phyloP scores from a whole-genome alignment of 1,284 basidiomycete species.

The Ustilago loliicola region DNA sequence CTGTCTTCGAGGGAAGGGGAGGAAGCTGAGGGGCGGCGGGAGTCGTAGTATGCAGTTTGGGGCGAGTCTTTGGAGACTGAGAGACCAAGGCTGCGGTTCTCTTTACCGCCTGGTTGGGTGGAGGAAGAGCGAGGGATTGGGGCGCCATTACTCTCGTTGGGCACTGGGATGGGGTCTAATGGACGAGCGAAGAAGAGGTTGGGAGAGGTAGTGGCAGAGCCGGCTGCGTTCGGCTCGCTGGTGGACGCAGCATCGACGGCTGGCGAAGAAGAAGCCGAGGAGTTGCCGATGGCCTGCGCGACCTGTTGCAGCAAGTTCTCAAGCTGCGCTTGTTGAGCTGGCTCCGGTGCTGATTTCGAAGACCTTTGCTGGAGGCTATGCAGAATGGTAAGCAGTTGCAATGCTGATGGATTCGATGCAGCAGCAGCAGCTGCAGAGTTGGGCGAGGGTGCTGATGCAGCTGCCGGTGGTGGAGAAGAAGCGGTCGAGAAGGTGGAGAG shows the following conservation, averaged over 20 bases:
- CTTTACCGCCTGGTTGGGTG: constrained; percentile 24
- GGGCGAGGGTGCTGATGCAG: constrained; percentile 17
- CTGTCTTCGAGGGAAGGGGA: constrained; percentile 29
- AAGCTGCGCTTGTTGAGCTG: constrained; percentile 50
- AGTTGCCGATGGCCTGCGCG: constrained; percentile 34
- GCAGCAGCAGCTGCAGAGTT: constrained; percentile 23
- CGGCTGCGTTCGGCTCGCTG: constrained; percentile 5
- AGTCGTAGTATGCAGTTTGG: constrained; percentile 15
- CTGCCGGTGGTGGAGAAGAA: constrained; percentile 18
- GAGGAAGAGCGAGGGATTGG: constrained; percentile 13
- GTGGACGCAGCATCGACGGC: constrained; percentile 12
- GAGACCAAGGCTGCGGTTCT: constrained; percentile 24
- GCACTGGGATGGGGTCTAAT: constrained; percentile 28
- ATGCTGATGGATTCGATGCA: constrained; percentile 37
- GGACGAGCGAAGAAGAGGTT: constrained; percentile 25
- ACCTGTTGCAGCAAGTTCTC: constrained; percentile 47
- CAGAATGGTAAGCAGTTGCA: constrained; percentile 45
- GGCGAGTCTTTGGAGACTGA: constrained; percentile 23
- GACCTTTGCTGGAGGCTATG: constrained; percentile 51
- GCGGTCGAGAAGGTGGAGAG: constrained; percentile 20
- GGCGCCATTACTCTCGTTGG: constrained; percentile 16
- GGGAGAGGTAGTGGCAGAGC: constrained; percentile 18
- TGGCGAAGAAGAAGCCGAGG: constrained; percentile 17
- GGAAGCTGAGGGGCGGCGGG: constrained; percentile 21
- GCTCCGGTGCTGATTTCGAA: constrained; percentile 47